Evolutionary conservation across 2,329 filamentous ascomycete genomes (phyloP), one percentile per base, ranked within the genome.

Genomic region (Xylariaceae sp.): DNA sequence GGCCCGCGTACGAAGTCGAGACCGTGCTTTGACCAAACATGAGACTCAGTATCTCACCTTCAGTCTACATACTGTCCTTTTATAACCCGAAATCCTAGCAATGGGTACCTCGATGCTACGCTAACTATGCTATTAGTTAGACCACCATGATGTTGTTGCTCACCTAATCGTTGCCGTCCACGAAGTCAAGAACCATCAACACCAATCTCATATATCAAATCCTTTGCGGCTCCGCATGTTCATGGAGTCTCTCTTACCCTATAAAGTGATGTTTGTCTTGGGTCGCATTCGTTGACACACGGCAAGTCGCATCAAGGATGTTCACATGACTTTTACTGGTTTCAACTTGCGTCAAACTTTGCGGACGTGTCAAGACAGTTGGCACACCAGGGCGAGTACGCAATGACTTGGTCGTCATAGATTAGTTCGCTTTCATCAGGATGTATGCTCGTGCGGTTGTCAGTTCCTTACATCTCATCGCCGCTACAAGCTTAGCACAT

Each of bases 121-220:
- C 26, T 49, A 33, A 44, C 19, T 12, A 21, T 21, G 49, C n/a
- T 37, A 12, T 33, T 4, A 28, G 36, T 53, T 58, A 44, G 37
- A 49, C 44, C 21, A 6, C 47, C 14, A 17, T 14, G 23, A 17
- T 23, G 34, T 36, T 47, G 33, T 23, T 3, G 26, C 29, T 26
- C 34, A 16, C 43, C 56, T 51, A 59, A 59, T 56, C 9, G 41
- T 47, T 29, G 24, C 24, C 29, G 23, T 51, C 56, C 56, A 59
- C 56, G 56, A 59, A 56, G 56, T 36, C 36, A 17, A 21, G 8
- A 56, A 37, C 29, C 50, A 44, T 41, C 46, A 51, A 33, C 29
- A 37, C 45, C 34, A n/a, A 40, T 23, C 37, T 49, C 45, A 40
- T 45, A 34, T 44, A 26, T 40, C 44, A 45, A 37, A 48, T 53